Evolutionary conservation across 2,329 filamentous ascomycete genomes (phyloP).

Genomic region (Nemania diffusa): DNA sequence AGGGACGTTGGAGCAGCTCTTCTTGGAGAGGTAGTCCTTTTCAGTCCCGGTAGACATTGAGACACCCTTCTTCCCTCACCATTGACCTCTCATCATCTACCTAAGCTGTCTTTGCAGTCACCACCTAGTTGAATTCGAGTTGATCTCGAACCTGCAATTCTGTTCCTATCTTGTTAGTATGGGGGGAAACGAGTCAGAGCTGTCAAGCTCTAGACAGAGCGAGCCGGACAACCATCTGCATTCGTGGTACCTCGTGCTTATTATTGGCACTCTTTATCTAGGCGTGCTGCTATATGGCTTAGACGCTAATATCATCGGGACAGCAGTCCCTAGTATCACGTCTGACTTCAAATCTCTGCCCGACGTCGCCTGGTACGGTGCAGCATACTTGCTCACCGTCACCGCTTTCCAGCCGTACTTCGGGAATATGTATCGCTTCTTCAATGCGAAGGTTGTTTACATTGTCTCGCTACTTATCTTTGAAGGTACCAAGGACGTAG

Average conservation of each 20-base stretch:
- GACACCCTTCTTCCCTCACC: too few relatives aligned
- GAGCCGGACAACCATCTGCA: too few relatives aligned
- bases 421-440: not conserved
- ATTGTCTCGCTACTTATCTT: not conserved
- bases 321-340: not conserved
- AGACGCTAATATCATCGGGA: not conserved
- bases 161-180: too few relatives aligned
- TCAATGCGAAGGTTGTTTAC: not conserved
- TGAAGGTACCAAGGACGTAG: not conserved
- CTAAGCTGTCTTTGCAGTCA: too few relatives aligned
- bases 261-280: not conserved
- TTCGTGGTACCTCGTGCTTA: not conserved
- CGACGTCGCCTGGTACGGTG: not conserved
- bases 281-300: not conserved
- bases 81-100: too few relatives aligned
- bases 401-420: not conserved
- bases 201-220: too few relatives aligned
- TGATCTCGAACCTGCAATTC: too few relatives aligned
- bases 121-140: too few relatives aligned
- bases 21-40: too few relatives aligned
- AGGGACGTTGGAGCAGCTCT: too few relatives aligned
- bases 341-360: not conserved
- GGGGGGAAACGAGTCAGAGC: too few relatives aligned
- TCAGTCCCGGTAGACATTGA: too few relatives aligned
- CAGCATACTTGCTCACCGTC: not conserved